These are phyloP conservation scores for Talaromyces trachyspermus DNA, from an alignment of 495 filamentous ascomycete species.

Conservation along the genomic window DNA sequence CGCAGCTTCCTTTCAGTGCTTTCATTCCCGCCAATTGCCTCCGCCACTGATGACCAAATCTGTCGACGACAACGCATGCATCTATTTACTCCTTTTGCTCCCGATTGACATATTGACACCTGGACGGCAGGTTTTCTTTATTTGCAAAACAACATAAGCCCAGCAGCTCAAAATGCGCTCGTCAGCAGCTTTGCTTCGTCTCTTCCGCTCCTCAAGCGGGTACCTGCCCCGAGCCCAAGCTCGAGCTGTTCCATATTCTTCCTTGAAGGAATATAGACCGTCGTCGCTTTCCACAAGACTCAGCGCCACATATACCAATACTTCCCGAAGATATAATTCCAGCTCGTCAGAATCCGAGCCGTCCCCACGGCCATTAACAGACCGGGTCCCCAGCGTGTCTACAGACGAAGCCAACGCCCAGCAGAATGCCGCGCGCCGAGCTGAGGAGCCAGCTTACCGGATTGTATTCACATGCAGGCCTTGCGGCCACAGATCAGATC, in stretches of 20 bases:
- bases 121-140: too few species aligned
- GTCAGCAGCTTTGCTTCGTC: conserved; percentile 8
- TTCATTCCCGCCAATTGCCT: background rate
- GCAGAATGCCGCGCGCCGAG: conserved; percentile 27
- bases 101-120: background rate
- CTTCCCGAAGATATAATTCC: conserved; percentile 24
- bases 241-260: conserved; percentile 7
- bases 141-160: background rate
- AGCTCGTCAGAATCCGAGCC: conserved; percentile 13
- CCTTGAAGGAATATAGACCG: conserved; percentile 9
- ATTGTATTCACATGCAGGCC: conserved; percentile 90
- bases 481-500: conserved; percentile 65
- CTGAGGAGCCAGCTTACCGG: conserved; percentile 64
- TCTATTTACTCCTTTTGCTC: background rate
- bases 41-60: background rate
- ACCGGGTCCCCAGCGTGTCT: conserved; percentile 16
- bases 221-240: conserved; percentile 12
- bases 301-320: background rate
- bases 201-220: conserved; percentile 12
- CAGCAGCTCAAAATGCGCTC: conserved; percentile 7
- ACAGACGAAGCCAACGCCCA: conserved; percentile 24
- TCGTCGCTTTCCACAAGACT: conserved; percentile 2
- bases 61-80: background rate
- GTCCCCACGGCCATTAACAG: conserved; percentile 19
- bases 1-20: conserved; percentile 12